These are phyloP conservation scores for Thelonectria blattea DNA, from an alignment of 2,329 filamentous ascomycete species.

Conservation along the genomic window DNA sequence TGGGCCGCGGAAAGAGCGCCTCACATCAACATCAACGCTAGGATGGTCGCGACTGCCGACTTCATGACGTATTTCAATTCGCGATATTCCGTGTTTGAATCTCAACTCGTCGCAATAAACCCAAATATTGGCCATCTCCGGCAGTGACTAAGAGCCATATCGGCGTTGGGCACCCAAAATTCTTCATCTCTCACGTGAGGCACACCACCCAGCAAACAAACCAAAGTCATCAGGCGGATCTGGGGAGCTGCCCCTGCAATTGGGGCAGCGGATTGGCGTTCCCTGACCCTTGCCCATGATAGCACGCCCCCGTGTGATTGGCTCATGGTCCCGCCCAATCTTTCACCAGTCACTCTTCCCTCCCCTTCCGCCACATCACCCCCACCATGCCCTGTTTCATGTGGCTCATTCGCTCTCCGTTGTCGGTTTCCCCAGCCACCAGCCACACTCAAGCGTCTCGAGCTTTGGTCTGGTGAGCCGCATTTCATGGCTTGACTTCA, in stretches of 20 bases:
- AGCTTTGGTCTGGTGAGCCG: slow-evolving; percentile 27
- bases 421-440: slow-evolving; percentile 17
- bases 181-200: background rate
- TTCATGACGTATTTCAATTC: too few relatives aligned
- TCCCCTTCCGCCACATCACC: background rate
- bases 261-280: slow-evolving; percentile 11
- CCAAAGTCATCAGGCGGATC: background rate
- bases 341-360: background rate
- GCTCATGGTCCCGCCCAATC: background rate
- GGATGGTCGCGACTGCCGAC: background rate
- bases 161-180: too few relatives aligned
- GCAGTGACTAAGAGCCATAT: too few relatives aligned
- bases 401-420: background rate
- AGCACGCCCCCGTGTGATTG: background rate
- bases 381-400: background rate
- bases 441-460: slow-evolving; percentile 27
- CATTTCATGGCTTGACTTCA: slow-evolving; percentile 24
- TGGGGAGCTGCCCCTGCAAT: background rate
- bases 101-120: too few relatives aligned
- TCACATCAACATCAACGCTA: too few relatives aligned
- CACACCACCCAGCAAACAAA: background rate
- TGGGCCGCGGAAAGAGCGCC: background rate
- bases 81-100: too few relatives aligned
- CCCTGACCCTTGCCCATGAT: background rate
- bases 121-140: too few relatives aligned